Percentiles rank a stretch among this genome's conserved stretches.
Conservation (phyloP, 768 basidiomycete genomes). For the Flagelloscypha sp. region DNA sequence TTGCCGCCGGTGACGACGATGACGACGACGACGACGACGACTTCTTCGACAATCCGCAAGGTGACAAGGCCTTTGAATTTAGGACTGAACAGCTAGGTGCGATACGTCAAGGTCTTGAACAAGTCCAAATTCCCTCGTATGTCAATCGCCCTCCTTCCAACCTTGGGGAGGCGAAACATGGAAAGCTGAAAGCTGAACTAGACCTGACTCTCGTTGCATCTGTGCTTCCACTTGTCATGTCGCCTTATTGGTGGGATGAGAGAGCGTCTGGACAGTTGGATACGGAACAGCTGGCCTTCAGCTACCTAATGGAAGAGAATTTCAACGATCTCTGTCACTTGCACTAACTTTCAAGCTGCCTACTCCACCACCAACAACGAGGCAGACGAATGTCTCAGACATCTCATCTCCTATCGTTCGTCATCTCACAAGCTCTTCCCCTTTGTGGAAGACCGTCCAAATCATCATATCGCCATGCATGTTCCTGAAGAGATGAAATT, state of each 20-base stretch:
- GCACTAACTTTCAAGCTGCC: constrained; percentile 11
- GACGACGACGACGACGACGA: constrained; percentile 8
- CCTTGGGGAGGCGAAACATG: constrained; percentile 12
- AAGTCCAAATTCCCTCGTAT: constrained; percentile 10
- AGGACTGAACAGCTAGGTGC: constrained; percentile 1
- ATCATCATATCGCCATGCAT: constrained; percentile 14
- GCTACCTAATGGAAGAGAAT: constrained; percentile 6
- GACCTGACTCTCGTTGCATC: constrained; percentile 9
- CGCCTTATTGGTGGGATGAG: constrained; percentile 6
- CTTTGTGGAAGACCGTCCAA: constrained; percentile 6
- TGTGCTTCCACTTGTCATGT: constrained; percentile 11
- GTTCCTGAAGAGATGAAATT: constrained; percentile 7
- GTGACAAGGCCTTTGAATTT: constrained; percentile 7
- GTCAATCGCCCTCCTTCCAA: constrained; percentile 11
- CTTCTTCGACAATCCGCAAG: constrained; percentile 1
- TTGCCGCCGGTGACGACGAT: constrained; percentile 3
- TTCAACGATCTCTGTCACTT: constrained; percentile 11
- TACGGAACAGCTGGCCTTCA: constrained; percentile 2
- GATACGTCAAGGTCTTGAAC: constrained; percentile 1
- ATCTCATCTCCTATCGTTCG: constrained; percentile 7
- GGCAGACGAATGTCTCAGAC: constrained; percentile 8
- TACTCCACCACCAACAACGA: constrained; percentile 10
- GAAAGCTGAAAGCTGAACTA: constrained; percentile 16
- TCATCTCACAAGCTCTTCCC: constrained; percentile 7
- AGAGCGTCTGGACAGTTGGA: too few species aligned